Percentiles rank a stretch among this genome's conserved stretches.
Conservation (phyloP, 225 moss, liverwort and hornwort genomes). For the Physcomitrium patens region DNA sequence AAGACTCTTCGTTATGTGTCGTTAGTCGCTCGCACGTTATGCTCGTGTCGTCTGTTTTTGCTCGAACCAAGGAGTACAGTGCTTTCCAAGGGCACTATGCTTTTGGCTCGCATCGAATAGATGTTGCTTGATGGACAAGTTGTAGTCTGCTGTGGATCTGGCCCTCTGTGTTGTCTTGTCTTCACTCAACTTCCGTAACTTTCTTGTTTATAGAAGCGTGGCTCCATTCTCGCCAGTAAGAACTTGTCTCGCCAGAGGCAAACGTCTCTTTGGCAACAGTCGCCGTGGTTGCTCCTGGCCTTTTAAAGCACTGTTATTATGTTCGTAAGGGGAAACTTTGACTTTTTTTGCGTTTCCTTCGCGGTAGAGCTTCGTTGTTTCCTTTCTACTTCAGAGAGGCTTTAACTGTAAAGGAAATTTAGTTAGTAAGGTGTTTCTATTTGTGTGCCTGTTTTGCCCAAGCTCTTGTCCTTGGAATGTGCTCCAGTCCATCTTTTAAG, state of each 20-base stretch:
- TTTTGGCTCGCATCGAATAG: neutral
- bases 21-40: neutral
- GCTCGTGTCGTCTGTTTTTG: conserved; percentile 3
- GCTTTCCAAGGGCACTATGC: neutral
- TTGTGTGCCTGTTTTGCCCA: no score
- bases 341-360: neutral
- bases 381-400: neutral
- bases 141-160: conserved; percentile 36
- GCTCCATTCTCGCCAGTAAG: neutral
- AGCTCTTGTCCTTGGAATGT: no score
- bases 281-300: neutral
- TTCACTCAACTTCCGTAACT: neutral
- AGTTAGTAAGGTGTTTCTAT: neutral
- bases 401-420: neutral
- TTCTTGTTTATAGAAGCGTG: neutral
- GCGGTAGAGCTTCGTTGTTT: neutral
- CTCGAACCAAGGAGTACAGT: neutral
- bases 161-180: neutral
- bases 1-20: conserved; percentile 14
- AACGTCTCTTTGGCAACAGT: neutral
- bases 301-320: neutral
- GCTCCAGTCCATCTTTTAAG: no score
- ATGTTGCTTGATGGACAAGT: conserved; percentile 5
- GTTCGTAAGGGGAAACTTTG: neutral
- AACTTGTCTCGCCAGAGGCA: neutral